Evolutionary conservation across 768 basidiomycete genomes (phyloP).

Genomic region (Tulasnella sp.): DNA sequence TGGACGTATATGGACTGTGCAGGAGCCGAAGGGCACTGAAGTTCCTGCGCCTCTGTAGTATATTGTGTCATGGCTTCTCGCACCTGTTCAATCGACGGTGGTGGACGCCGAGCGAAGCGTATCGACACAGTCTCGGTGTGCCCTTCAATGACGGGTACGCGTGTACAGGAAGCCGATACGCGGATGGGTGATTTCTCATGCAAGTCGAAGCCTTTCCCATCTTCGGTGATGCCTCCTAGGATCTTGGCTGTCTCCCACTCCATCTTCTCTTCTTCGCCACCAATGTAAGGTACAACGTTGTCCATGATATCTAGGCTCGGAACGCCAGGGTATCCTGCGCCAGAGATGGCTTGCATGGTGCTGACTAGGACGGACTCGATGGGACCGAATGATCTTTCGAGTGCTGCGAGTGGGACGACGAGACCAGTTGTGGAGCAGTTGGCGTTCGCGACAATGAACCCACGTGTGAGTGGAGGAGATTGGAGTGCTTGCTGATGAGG

Average conservation of each 20-base stretch:
- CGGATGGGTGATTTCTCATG: slow-evolving; percentile 71
- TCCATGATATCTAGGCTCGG: slow-evolving; percentile 84
- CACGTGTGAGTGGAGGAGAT: slow-evolving; percentile 54
- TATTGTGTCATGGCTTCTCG: slow-evolving; percentile 67
- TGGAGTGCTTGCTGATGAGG: slow-evolving; percentile 67
- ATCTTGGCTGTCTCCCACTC: slow-evolving; percentile 99
- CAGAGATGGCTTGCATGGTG: slow-evolving; percentile 96
- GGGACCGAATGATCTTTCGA: slow-evolving; percentile 89
- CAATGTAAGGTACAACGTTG: slow-evolving; percentile 91
- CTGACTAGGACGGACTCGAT: slow-evolving; percentile 84
- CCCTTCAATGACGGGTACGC: slow-evolving; percentile 92
- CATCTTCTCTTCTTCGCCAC: slow-evolving; percentile 93
- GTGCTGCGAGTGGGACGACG: slow-evolving; percentile 81
- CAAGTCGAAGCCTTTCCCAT: slow-evolving; percentile 65
- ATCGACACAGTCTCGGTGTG: slow-evolving; percentile 88
- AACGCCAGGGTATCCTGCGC: slow-evolving; percentile 95
- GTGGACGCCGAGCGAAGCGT: slow-evolving; percentile 65
- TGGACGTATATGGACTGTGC: slow-evolving; percentile 80
- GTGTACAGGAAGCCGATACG: slow-evolving; percentile 86
- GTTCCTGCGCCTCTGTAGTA: slow-evolving; percentile 61
- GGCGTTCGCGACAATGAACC: slow-evolving; percentile 97
- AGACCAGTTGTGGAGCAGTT: slow-evolving; percentile 95
- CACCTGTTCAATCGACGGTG: slow-evolving; percentile 81
- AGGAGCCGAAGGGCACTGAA: slow-evolving; percentile 79
- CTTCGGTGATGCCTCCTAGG: slow-evolving; percentile 64